phyloP scores from a whole-genome alignment of 768 basidiomycete genomes.

The Chlorophyllum brunneum region DNA sequence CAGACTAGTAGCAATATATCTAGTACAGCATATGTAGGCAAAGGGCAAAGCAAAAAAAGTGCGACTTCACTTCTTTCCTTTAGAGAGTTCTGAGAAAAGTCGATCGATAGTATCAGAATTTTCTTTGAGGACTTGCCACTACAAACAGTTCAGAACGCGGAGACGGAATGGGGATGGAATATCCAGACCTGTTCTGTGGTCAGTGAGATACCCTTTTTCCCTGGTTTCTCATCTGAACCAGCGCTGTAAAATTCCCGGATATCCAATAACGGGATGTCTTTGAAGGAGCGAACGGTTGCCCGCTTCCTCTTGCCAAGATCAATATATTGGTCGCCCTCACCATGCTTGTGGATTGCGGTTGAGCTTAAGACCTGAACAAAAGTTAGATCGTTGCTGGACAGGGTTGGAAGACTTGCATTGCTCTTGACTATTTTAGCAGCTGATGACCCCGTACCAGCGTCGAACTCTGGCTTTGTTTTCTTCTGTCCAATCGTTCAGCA shows the following conservation, averaged over 20 bases:
- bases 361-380: slow-evolving; percentile 14
- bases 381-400: not conserved
- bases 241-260: slow-evolving; percentile 70
- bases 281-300: slow-evolving; percentile 47
- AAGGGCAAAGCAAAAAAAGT: not conserved
- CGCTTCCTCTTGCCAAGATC: slow-evolving; percentile 73
- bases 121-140: slow-evolving; percentile 60
- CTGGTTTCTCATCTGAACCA: slow-evolving; percentile 60
- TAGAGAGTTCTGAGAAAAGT: slow-evolving; percentile 33
- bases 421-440: not conserved
- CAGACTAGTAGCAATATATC: not conserved
- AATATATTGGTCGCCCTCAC: slow-evolving; percentile 51
- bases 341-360: slow-evolving; percentile 24
- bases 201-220: slow-evolving; percentile 79
- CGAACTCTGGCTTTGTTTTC: not conserved
- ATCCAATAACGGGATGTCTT: slow-evolving; percentile 57
- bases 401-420: not conserved
- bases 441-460: not conserved
- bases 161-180: not conserved
- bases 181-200: slow-evolving; percentile 54
- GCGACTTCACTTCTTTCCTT: slow-evolving; percentile 25
- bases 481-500: not conserved
- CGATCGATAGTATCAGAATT: slow-evolving; percentile 44
- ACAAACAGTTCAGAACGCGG: not conserved
- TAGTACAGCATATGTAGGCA: slow-evolving; percentile 3